These are phyloP conservation scores for Annulohypoxylon nitens DNA, from an alignment of 495 filamentous ascomycete species.

Conservation along the genomic window DNA sequence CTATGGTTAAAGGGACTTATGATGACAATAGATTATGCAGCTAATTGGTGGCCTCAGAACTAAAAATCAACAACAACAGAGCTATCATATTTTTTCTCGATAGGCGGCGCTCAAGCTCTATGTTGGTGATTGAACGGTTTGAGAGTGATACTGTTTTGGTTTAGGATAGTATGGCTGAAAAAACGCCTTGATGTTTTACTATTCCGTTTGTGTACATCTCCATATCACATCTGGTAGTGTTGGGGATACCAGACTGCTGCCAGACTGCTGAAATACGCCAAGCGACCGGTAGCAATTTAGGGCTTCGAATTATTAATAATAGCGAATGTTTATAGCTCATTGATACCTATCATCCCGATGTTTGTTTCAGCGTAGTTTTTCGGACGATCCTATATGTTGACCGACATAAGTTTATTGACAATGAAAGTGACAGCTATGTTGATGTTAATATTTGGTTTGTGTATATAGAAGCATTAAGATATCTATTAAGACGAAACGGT, in stretches of 20 bases:
- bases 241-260: not conserved
- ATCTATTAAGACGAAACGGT: constrained; percentile 37
- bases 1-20: constrained; percentile 5
- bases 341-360: not conserved
- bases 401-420: constrained; percentile 12
- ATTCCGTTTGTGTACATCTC: not conserved
- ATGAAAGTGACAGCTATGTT: not conserved
- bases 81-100: not conserved
- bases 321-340: not conserved
- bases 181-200: constrained; percentile 18
- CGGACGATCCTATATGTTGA: constrained; percentile 8
- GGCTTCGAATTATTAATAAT: constrained; percentile 1
- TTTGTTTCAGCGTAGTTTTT: not conserved
- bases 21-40: constrained; percentile 12
- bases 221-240: too few relatives aligned
- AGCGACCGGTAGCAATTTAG: not conserved
- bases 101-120: not conserved
- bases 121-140: constrained; percentile 6
- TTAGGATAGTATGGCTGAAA: constrained; percentile 24
- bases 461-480: not conserved
- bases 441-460: not conserved
- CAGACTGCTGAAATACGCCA: not conserved
- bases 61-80: constrained; percentile 1
- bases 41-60: not conserved
- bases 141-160: constrained; percentile 31